Evolutionary conservation across 169 alveolate species (phyloP), one percentile per base, ranked within the genome.

Genomic region (Eimeria necatrix): DNA sequence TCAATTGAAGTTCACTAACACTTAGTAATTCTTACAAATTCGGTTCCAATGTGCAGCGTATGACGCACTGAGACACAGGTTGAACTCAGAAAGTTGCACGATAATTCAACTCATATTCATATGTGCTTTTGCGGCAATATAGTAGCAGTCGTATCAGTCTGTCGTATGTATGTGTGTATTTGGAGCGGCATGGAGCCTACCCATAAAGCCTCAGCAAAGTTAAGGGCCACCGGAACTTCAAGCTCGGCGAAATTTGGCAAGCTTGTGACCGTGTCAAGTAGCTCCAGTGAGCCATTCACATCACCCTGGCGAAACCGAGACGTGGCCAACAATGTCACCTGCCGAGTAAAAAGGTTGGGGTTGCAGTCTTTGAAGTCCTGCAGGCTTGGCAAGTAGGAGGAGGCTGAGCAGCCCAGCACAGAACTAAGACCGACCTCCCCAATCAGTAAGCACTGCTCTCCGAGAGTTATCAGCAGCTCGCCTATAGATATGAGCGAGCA

Each of bases 231-330:
- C 22, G 93, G 81, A 41, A 85, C 68, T 73, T 85, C 93, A 26
- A 85, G 81, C 26, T 85, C 64, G 81, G 81, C 59, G 6, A 22
- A 18, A 10, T 85, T 48, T 18, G 81, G 46, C 56, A 12, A 59
- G n/a, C 16, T 59, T 20, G 26, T 48, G 20, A 85, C 22, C 49
- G 80, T 85, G 81, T 85, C 64, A 26, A 85, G 64, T 60, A 85
- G 81, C 81, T 59, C 81, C 64, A 85, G 93, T 80, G 93, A 48
- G 64, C 81, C 68, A n/a, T 85, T 60, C 41, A 60, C 81, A 61
- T 85, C 93, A 26, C 93, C 93, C 49, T 85, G 93, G 61, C 93
- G 93, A 32, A 60, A 46, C 24, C 93, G 93, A 22, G 93, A 85
- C 24, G 68, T 14, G 22, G 93, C 93, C 64, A 85, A 46, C 51